These are phyloP conservation scores for Colletotrichum sp. DNA, from an alignment of 2,329 filamentous ascomycete species.

Conservation along the genomic window DNA sequence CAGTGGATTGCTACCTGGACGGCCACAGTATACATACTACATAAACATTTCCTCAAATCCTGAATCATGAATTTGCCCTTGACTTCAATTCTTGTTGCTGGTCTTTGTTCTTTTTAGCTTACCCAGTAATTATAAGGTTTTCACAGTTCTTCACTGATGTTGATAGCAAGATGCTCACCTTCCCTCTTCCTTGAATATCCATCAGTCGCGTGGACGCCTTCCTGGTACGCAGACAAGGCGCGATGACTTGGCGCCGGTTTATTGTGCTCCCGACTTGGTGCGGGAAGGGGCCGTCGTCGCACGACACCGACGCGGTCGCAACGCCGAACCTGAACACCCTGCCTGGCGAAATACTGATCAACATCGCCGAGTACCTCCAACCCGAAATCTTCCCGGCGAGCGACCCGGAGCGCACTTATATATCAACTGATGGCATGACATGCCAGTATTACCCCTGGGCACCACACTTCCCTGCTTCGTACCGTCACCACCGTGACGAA, in stretches of 20 bases:
- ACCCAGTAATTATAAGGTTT: no score
- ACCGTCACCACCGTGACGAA: not conserved
- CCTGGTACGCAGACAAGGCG: not conserved
- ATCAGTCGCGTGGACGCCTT: not conserved
- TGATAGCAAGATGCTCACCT: not conserved
- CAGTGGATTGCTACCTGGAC: not conserved
- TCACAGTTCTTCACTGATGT: not conserved
- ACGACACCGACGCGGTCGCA: not conserved
- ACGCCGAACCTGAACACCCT: not conserved
- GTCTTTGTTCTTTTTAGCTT: not conserved
- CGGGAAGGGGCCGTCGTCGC: not conserved
- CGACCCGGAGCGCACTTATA: not conserved
- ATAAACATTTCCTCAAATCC: not conserved
- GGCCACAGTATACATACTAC: not conserved
- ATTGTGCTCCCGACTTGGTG: not conserved
- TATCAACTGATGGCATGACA: not conserved
- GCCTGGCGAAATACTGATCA: not conserved
- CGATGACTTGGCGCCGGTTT: not conserved
- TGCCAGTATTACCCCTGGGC: not conserved
- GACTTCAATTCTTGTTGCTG: not conserved
- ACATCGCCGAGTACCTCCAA: not conserved
- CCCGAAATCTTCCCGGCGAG: not conserved
- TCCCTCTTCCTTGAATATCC: not conserved
- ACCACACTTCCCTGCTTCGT: not conserved
- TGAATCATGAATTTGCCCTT: not conserved